Evolutionary conservation across 2,329 filamentous ascomycete genomes (phyloP), one percentile per base, ranked within the genome.

Genomic region (Penicillium hordei): DNA sequence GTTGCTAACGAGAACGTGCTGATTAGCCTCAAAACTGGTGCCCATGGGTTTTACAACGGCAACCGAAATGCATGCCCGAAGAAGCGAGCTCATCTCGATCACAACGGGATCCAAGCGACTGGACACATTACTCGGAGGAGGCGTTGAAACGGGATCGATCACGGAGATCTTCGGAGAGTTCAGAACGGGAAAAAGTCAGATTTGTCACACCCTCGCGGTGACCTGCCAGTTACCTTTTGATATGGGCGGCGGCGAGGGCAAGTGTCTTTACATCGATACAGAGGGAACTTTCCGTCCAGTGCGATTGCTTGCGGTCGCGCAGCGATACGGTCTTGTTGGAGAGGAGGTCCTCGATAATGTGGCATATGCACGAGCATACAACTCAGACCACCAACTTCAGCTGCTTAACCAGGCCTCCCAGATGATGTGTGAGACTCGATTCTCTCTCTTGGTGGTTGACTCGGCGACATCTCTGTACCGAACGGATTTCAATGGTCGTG

Each of bases 391-490:
- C 76, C 94, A 99, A 75, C 84, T 99, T 50, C 91, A 96, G 73
- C 83, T 99, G 8, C 86, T 99, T 61, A 94, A 94, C 69, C 93
- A 97, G 75, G 95, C 94, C 4, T 89, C 94, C 2, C 87, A 92
- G 61, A 99, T 99, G 94, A 99, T 99, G 95, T 97, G 93, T 57
- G 95, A 99, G 79, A 99, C 94, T 0, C 87, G 94, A 4, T 99
- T 99, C 76, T 97, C 94, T 3, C 83, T 99, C 9, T 86, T 99
- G 49, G 87, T 99, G 48, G 94, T 99, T 56, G 94, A 99, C 77
- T 96, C 92, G 56, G 95, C 95, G 15, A 99, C 94, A 0, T 89
- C 93, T 2, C 83, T 99, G 3, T 99, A 99, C 76, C 87, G 94
- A 65, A 99, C 94, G 0, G 94, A 99, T 71, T 99, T 97, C 76